Percentiles rank a stretch among this genome's conserved stretches.
These are phyloP conservation scores for Phallus indusiatus DNA, from an alignment of 768 basidiomycete species.

Conservation along the genomic window DNA sequence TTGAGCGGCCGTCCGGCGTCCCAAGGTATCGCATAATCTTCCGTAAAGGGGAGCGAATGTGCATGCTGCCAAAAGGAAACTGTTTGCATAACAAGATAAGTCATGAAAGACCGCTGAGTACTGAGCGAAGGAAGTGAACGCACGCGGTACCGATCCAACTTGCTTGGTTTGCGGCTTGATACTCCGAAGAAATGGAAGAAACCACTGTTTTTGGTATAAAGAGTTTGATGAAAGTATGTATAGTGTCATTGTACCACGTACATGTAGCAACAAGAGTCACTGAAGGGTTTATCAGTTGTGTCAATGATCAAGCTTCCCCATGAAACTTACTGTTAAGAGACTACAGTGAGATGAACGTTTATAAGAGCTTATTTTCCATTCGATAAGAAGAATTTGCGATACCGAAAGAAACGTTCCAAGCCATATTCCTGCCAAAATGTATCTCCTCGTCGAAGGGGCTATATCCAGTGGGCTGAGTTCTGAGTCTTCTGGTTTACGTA, in stretches of 20 bases:
- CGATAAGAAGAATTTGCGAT: slow-evolving; percentile 20
- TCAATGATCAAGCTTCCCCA: too few relatives aligned
- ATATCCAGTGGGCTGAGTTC: slow-evolving; percentile 50
- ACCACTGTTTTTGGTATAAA: slow-evolving; percentile 39
- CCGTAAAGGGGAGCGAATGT: slow-evolving; percentile 81
- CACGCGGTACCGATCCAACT: slow-evolving; percentile 80
- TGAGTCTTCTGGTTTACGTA: not conserved
- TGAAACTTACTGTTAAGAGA: slow-evolving; percentile 40
- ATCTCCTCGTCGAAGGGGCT: slow-evolving; percentile 44
- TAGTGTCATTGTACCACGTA: slow-evolving; percentile 23
- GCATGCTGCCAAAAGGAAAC: slow-evolving; percentile 69
- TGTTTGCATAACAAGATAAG: slow-evolving; percentile 16
- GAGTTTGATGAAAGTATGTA: slow-evolving; percentile 1
- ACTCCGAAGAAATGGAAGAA: slow-evolving; percentile 71
- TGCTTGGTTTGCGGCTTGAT: slow-evolving; percentile 65
- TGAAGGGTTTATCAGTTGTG: slow-evolving; percentile 17
- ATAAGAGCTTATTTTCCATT: not conserved
- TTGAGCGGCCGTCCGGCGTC: slow-evolving; percentile 59
- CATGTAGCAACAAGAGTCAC: slow-evolving; percentile 73
- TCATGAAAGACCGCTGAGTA: not conserved
- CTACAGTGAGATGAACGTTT: slow-evolving; percentile 19
- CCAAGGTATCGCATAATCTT: slow-evolving; percentile 67
- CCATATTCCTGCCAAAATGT: slow-evolving; percentile 65
- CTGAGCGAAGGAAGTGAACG: slow-evolving; percentile 11
- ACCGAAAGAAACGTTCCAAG: slow-evolving; percentile 65